Base-by-base conservation (phyloP, 768 basidiomycete genomes). In the Clathrus columnatus region DNA sequence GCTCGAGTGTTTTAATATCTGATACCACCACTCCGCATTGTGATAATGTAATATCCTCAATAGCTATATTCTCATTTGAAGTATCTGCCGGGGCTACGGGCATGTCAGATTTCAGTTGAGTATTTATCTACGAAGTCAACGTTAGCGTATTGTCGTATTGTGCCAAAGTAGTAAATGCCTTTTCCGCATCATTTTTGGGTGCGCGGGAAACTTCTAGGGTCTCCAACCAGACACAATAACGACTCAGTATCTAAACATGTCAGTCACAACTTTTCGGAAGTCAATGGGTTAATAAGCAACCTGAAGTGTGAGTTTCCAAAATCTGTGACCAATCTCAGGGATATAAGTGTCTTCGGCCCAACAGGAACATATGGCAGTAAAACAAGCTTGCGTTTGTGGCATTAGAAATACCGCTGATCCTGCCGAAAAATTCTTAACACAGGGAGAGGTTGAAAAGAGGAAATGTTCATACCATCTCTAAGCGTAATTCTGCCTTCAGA, bases 231-330 rank as follows among this genome's bases (percentile, higher is more conserved):
- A 76, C 77, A 55, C 71, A 79, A 65, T 90, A 92, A 53, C 92
- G 78, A 61, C 83, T 86, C 50, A 94, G 62, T 57, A 96, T 82
- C 91, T 94, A 56, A 8, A 29, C 7, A 27, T 41, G 41, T 46
- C 28, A 24, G 44, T 51, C 24, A 59, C 5, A 5, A 26, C 10
- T 32, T 14, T 14, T 17, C 23, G 27, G 23, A 18, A 26, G 29
- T 30, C 3, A 26, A 46, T 41, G 2, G 11, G 17, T 27, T 42
- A 32, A 30, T 4, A 6, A 28, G 8, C 36, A 48, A 91, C 92
- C 80, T 99, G 95, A 24, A 99, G 70, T 5, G 85, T 89, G 56
- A 98, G 71, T 63, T 79, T 82, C 96, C 95, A 98, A 67, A 98
- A 98, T 49, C 87, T 79, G 68, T 84, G 76, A 30, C 80, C 79